Evolutionary conservation across 2,329 filamentous ascomycete species (phyloP).

Genomic region (Ceratocystiopsis brevicomis): DNA sequence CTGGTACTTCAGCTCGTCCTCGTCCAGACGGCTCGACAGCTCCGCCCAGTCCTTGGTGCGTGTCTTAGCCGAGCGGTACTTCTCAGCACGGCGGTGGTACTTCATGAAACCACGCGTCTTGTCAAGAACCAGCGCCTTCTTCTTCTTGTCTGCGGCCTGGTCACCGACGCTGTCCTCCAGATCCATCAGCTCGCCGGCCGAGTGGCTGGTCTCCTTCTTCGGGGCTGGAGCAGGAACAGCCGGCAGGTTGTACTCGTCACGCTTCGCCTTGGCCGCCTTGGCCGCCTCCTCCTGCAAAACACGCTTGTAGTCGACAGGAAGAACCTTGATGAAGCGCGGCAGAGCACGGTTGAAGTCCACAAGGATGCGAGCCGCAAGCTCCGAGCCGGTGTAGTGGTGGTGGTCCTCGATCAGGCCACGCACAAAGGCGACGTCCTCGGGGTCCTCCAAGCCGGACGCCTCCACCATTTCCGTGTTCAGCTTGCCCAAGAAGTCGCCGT

Average conservation of each 20-base stretch:
- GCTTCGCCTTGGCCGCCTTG: constrained; percentile 71
- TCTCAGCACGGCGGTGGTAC: constrained; percentile 80
- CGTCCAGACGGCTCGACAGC: constrained; percentile 67
- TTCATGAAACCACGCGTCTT: constrained; percentile 98
- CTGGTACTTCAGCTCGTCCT: constrained; percentile 94
- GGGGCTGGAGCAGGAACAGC: constrained; percentile 14
- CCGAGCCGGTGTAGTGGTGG: constrained; percentile 92
- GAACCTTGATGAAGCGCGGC: constrained; percentile 77
- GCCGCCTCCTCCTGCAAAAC: constrained; percentile 70
- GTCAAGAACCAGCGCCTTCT: constrained; percentile 83
- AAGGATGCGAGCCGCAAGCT: constrained; percentile 78
- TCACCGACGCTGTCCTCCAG: constrained; percentile 86
- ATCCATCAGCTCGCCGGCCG: constrained; percentile 49
- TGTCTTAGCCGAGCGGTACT: constrained; percentile 71
- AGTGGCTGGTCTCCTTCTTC: constrained; percentile 43
- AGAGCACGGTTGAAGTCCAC: constrained; percentile 90
- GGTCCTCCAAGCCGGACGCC: constrained; percentile 65
- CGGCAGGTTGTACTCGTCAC: constrained; percentile 64
- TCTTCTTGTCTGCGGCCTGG: constrained; percentile 59
- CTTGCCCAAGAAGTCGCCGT: constrained; percentile 78
- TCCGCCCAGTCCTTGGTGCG: constrained; percentile 88
- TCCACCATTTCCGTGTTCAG: constrained; percentile 98
- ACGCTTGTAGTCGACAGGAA: constrained; percentile 92
- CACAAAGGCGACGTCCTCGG: constrained; percentile 72
- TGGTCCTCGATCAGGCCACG: constrained; percentile 89